Evolutionary conservation across 169 alveolate genomes (phyloP).

Genomic region (Plasmodium sp.): DNA sequence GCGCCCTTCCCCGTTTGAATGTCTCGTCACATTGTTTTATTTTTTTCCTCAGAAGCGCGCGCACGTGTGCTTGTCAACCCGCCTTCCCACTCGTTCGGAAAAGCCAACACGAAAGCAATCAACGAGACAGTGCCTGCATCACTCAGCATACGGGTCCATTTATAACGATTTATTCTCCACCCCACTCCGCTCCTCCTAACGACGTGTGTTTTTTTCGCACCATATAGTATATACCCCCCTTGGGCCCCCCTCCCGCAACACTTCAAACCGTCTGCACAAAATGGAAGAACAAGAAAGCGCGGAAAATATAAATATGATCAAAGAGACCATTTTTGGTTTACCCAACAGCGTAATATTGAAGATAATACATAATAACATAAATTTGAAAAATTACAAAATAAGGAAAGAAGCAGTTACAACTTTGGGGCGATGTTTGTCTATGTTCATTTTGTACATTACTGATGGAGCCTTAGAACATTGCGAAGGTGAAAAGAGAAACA

Average conservation of each 20-base stretch:
- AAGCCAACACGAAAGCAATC: not conserved
- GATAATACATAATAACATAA: conserved; percentile 26
- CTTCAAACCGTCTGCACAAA: not conserved
- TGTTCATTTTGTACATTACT: conserved; percentile 62
- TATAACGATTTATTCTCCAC: not conserved
- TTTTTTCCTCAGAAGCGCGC: not conserved
- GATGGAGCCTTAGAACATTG: conserved; percentile 68
- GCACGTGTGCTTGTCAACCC: not conserved
- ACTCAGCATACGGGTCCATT: not conserved
- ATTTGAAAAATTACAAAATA: conserved; percentile 28
- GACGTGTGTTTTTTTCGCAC: not conserved
- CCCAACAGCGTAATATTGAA: conserved; percentile 28
- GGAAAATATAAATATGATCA: conserved; percentile 19
- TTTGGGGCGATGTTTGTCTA: conserved; percentile 38
- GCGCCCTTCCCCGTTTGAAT: not conserved
- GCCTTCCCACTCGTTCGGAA: not conserved
- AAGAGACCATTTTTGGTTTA: conserved; percentile 48
- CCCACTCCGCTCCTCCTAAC: not conserved
- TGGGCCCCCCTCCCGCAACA: not conserved
- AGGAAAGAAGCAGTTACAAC: conserved; percentile 52
- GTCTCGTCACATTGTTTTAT: not conserved
- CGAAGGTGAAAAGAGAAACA: conserved; percentile 45
- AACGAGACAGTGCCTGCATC: not conserved
- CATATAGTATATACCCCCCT: not conserved
- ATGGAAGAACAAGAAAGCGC: conserved; percentile 23